Evolutionary conservation across 108 stramenopile genomes (phyloP).

Genomic region (Pseudonitzschia multiseries): DNA sequence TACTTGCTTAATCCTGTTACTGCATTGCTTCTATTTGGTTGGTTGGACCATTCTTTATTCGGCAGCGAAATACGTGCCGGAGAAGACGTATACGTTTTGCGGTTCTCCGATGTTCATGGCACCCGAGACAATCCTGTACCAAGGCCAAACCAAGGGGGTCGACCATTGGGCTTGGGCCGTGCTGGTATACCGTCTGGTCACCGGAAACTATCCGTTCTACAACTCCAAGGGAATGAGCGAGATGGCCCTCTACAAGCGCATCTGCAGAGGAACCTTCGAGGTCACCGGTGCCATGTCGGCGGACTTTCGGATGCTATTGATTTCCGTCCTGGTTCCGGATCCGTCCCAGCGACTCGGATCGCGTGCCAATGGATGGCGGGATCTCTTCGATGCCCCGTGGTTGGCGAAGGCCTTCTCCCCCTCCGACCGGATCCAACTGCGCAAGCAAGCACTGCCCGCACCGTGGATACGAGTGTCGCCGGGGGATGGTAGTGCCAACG

Average conservation of each 20-base stretch:
- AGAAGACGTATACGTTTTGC: conserved; percentile 92
- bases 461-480: conserved; percentile 90
- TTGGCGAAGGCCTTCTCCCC: conserved; percentile 41
- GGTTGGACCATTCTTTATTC: not conserved
- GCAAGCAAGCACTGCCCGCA: conserved; percentile 54
- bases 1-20: not conserved
- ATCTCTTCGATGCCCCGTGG: conserved; percentile 63
- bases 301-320: conserved; percentile 48
- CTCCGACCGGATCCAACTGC: conserved; percentile 57
- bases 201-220: conserved; percentile 95
- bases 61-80: conserved; percentile 56
- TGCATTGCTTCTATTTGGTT: not conserved
- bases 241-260: conserved; percentile 90
- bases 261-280: conserved; percentile 53
- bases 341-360: conserved; percentile 64
- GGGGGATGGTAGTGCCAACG: too few species aligned
- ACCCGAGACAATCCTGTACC: conserved; percentile 62
- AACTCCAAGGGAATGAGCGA: conserved; percentile 84
- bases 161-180: conserved; percentile 87
- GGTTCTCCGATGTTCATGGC: conserved; percentile 91
- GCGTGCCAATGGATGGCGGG: conserved; percentile 55
- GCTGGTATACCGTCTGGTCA: conserved; percentile 89
- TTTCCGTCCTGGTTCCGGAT: conserved; percentile 48
- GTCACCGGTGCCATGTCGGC: conserved; percentile 19
- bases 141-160: conserved; percentile 64